Base-by-base conservation (phyloP, 805 yeast species). In the Candida tibetensis region DNA sequence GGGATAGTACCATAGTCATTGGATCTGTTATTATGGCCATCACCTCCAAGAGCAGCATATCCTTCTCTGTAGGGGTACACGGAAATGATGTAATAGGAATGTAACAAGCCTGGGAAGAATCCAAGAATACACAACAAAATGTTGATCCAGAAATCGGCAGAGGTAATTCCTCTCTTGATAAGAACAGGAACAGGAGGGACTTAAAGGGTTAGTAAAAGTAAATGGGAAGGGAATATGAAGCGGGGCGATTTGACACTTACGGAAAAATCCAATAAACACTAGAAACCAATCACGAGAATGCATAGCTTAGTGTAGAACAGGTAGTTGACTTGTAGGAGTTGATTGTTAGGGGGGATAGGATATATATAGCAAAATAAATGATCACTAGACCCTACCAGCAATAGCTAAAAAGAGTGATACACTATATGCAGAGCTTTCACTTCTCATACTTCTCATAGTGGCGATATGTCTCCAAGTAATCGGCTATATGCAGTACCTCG, bases 121-220 rank as follows among this genome's bases (percentile, higher is more conserved):
- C 95, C 93, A 30, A 86, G 67, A 40, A 77, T 52, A 58, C 88
- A 82, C 21, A 86, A 71, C 5, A 83, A 78, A 32, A 86, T 68
- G 60, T 85, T 86, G 52, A 87, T 82, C 39, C 79, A 58, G 47
- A 65, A 68, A 53, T 86, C 95, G 5, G 81, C 77, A 1, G 90
- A 79, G 45, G 82, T 80, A 37, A 83, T 41, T 2, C 95, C 95
- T 38, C 83, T 70, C 55, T 84, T 82, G 45, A 85, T 63, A 51
- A 79, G 71, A 14, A 86, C 95, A 1, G 95, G 88, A 37, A 86
- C 56, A 1, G 95, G 95, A 1, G 95, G 95, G 51, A 82, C 71
- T 52, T 16, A 17, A 19, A 9, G 40, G 5, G 38, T 46, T 40
- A 36, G 49, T 45, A 32, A 17, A 10, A 17, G 25, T 23, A 5